Percentiles rank a stretch among this genome's conserved stretches.
Conservation (phyloP, 495 filamentous ascomycete species). For the Tuber borchii region DNA sequence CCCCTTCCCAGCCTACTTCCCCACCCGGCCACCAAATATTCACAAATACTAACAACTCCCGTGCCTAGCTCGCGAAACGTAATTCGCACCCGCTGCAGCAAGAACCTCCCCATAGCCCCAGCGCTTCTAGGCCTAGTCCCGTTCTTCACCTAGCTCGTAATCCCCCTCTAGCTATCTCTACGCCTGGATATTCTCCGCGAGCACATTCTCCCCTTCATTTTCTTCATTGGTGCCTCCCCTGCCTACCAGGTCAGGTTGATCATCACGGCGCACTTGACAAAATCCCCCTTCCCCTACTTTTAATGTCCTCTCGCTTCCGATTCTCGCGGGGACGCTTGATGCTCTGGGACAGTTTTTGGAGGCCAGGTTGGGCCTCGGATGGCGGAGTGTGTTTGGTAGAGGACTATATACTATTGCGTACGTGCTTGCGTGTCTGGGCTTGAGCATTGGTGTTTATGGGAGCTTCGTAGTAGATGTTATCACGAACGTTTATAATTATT, state of each 20-base stretch:
- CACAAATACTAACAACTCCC: too few species aligned
- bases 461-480: conserved; percentile 96
- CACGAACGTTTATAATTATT: conserved; percentile 94
- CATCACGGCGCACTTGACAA: conserved; percentile 84
- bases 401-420: too few species aligned
- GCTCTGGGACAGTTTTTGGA: conserved; percentile 62
- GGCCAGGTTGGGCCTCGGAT: conserved; percentile 58
- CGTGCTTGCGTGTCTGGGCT: too few species aligned
- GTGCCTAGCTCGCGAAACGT: conserved; percentile 65
- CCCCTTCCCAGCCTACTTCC: conserved; percentile 9
- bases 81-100: conserved; percentile 65
- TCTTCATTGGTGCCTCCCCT: conserved; percentile 81
- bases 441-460: conserved; percentile 90
- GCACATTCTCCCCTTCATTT: conserved; percentile 77
- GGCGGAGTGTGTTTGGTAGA: conserved; percentile 69
- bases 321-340: conserved; percentile 69
- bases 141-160: conserved; percentile 69
- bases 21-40: too few species aligned
- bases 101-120: conserved; percentile 59
- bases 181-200: conserved; percentile 73
- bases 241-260: conserved; percentile 92
- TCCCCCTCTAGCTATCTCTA: conserved; percentile 76
- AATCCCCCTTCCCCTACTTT: conserved; percentile 76
- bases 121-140: conserved; percentile 78
- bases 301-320: conserved; percentile 66